These are phyloP conservation scores for Fabrea salina DNA, from an alignment of 169 alveolate genomes.

Conservation along the genomic window DNA sequence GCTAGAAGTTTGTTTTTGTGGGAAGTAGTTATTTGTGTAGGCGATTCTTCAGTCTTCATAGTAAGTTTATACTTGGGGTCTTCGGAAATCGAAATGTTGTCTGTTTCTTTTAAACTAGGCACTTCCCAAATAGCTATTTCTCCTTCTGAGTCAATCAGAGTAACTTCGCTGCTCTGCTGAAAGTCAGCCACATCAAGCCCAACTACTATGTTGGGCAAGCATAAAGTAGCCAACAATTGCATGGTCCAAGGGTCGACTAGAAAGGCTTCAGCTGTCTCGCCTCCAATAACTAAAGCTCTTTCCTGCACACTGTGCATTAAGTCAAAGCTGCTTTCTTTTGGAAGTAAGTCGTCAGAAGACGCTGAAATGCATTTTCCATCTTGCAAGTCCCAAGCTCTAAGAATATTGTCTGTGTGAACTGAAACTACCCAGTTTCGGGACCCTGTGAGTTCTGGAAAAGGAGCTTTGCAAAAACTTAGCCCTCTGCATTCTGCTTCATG, in stretches of 20 bases:
- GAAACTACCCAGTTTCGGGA: background rate
- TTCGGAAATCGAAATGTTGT: too few species aligned
- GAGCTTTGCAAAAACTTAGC: background rate
- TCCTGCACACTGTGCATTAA: background rate
- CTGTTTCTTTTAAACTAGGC: background rate
- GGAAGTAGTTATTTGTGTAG: too few species aligned
- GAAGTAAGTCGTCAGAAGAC: background rate
- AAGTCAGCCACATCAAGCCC: background rate
- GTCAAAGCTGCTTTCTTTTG: background rate
- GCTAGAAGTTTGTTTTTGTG: too few species aligned
- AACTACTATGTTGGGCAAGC: background rate
- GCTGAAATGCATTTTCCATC: background rate
- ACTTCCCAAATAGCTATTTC: background rate
- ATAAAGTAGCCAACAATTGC: background rate
- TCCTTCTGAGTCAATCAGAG: background rate
- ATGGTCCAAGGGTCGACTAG: background rate
- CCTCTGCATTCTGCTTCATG: background rate
- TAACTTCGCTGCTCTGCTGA: background rate
- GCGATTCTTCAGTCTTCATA: too few species aligned
- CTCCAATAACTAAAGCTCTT: background rate
- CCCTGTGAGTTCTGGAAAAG: background rate
- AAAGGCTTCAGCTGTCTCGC: background rate
- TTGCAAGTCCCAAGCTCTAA: background rate
- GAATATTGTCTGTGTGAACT: slow-evolving; percentile 9
- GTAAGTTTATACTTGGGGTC: too few species aligned